A percentile compares a stretch with the other conserved stretches of the same genome.
Conservation (phyloP, 2,329 filamentous ascomycete species). For the Aspergillus unguis region DNA sequence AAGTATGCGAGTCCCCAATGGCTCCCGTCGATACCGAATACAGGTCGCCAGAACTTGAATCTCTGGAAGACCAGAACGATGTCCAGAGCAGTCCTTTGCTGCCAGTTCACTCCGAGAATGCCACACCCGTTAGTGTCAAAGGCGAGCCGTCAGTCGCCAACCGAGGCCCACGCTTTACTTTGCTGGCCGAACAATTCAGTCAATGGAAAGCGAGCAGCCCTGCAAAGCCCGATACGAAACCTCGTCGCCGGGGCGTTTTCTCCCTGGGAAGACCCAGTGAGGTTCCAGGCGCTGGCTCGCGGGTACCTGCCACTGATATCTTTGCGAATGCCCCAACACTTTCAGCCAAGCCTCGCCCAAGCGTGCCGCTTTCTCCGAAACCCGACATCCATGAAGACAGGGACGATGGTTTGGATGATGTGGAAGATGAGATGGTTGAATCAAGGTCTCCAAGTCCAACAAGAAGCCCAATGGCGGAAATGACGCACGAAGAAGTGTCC, state of each 20-base stretch:
- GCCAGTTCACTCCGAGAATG: background rate
- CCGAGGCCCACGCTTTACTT: conserved; percentile 57
- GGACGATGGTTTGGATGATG: background rate
- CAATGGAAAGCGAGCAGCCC: conserved; percentile 63
- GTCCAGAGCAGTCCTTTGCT: background rate
- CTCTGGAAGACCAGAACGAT: background rate
- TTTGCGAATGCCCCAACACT: conserved; percentile 14
- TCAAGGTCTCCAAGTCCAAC: background rate
- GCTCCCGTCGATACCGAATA: background rate
- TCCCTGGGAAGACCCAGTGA: conserved; percentile 30
- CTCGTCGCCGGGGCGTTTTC: conserved; percentile 33
- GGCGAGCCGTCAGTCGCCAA: conserved; percentile 15
- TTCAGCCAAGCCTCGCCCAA: conserved; percentile 6
- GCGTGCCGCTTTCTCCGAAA: background rate
- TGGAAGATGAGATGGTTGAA: conserved; percentile 2
- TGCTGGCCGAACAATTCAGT: conserved; percentile 59
- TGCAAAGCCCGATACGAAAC: conserved; percentile 31
- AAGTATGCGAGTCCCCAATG: background rate
- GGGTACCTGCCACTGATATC: background rate
- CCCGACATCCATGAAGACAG: conserved; percentile 25
- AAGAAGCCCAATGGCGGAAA: conserved; percentile 17
- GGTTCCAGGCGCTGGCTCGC: background rate
- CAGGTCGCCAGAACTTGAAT: background rate
- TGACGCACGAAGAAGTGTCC: conserved; percentile 9
- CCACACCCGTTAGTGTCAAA: background rate